Conservation (phyloP, 2,329 filamentous ascomycete species). For the Ilyonectria sp. region DNA sequence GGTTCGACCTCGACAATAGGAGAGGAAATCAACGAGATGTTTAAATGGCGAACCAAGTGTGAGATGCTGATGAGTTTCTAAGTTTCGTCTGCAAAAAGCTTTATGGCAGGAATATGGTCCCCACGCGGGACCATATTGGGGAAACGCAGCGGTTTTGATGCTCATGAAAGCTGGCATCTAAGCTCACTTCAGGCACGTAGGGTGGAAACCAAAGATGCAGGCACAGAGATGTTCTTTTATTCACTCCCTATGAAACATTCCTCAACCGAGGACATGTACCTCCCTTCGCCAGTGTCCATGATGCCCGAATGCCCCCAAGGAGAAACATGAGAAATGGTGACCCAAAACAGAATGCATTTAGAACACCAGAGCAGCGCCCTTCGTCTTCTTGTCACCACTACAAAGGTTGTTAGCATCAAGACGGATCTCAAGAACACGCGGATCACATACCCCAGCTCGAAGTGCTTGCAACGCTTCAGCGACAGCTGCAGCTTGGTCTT, state of each 20-base stretch:
- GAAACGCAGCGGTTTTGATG: conserved; percentile 21
- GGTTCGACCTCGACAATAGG: conserved; percentile 27
- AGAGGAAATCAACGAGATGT: conserved; percentile 11
- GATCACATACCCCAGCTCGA: conserved; percentile 92
- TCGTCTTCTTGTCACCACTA: conserved; percentile 99
- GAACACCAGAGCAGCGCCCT: conserved; percentile 99
- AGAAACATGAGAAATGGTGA: conserved; percentile 60
- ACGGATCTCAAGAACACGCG: background rate
- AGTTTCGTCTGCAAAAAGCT: background rate
- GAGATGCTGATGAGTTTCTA: background rate
- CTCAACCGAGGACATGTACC: conserved; percentile 62
- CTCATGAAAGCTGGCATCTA: conserved; percentile 2
- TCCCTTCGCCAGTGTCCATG: conserved; percentile 66
- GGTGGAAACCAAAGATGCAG: conserved; percentile 32
- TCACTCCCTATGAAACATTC: conserved; percentile 62
- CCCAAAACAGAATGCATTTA: conserved; percentile 75
- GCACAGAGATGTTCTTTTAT: conserved; percentile 55
- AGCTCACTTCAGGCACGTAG: conserved; percentile 4
- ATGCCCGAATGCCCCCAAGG: conserved; percentile 62
- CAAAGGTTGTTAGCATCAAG: conserved; percentile 59
- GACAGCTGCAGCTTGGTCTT: conserved; percentile 98
- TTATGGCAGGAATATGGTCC: background rate
- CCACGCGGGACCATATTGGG: background rate
- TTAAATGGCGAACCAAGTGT: background rate
- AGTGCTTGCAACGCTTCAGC: conserved; percentile 99